Base-by-base conservation (phyloP, 1,284 basidiomycete genomes). In the Cryptococcus sp. region DNA sequence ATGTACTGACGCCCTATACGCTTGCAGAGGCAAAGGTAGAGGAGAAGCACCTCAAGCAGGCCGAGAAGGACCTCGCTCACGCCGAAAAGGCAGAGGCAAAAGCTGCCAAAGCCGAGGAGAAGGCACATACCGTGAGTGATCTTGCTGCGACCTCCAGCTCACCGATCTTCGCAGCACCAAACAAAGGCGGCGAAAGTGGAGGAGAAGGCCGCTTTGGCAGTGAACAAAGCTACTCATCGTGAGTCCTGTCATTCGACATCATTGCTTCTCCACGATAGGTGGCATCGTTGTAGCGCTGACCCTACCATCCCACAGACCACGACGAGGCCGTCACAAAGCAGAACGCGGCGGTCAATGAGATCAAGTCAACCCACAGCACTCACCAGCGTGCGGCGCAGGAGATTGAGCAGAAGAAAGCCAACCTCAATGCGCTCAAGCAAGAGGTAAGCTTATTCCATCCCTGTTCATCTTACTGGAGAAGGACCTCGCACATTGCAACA, bases 41-140 rank as follows among this genome's bases (percentile, higher is more conserved):
- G 59, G 69, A 70, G 40, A 69, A 65, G 51, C 50, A 55, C 38
- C 30, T 77, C 57, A 64, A 69, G 54, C 63, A 69, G 50, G 68
- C 69, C 0, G 58, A 67, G 62, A 75, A 76, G 61, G 70, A 73
- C 22, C 60, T 76, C 25, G 57, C 65, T 16, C 50, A 63, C n/a
- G 68, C 69, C 19, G 69, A 77, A 59, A 75, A 75, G 65, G 62
- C 62, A 23, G 69, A 72, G 55, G 51, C 56, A n/a, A 71, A 73
- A 59, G 67, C 64, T 40, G 63, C 67, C 27, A 73, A 75, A 58
- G 62, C 57, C 1, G 71, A 71, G 58, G 55, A 58, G 57, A 63
- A 69, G 42, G 68, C 69, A n/a, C 55, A 65, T 30, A 59, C 65
- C 38, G 70, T 72, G 35, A 50, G 69, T 64, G 16, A 41, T 38